Evolutionary conservation across 371 early-diverging fungal species (phyloP).

Genomic region (Mortierella sp.): DNA sequence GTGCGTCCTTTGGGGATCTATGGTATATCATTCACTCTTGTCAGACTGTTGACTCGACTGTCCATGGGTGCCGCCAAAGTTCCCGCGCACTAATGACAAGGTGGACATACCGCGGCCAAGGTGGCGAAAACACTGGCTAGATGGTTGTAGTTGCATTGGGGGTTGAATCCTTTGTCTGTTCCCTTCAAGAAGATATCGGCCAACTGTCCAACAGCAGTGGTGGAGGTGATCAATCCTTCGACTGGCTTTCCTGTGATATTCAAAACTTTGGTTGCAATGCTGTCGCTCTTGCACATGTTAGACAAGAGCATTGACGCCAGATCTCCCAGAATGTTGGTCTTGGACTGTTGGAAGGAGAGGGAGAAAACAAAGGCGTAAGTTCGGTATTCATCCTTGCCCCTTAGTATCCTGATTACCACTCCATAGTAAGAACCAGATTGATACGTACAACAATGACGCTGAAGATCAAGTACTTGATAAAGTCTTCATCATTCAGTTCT

Average conservation of each 20-base stretch:
- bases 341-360: conserved; percentile 13
- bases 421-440: neutral
- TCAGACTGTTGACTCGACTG: too few species aligned
- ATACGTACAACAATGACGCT: conserved; percentile 68
- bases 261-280: conserved; percentile 66
- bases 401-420: conserved; percentile 11
- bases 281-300: conserved; percentile 85
- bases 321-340: conserved; percentile 68
- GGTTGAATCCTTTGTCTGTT: conserved; percentile 80
- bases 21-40: too few species aligned
- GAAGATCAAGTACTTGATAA: conserved; percentile 72
- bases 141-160: conserved; percentile 84
- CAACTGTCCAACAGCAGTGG: conserved; percentile 79
- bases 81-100: neutral
- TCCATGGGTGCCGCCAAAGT: too few species aligned
- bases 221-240: conserved; percentile 58
- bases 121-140: conserved; percentile 95
- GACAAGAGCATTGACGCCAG: conserved; percentile 92
- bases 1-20: conserved; percentile 76
- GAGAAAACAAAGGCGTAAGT: too few species aligned
- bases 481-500: conserved; percentile 73
- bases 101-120: conserved; percentile 68
- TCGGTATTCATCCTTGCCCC: too few species aligned
- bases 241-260: conserved; percentile 56
- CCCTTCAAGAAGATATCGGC: conserved; percentile 89